Percentiles rank a stretch among this genome's conserved stretches.
These are phyloP conservation scores for Oryza longistaminata DNA, from an alignment of 176 grass and related monocot genomes.

Conservation along the genomic window DNA sequence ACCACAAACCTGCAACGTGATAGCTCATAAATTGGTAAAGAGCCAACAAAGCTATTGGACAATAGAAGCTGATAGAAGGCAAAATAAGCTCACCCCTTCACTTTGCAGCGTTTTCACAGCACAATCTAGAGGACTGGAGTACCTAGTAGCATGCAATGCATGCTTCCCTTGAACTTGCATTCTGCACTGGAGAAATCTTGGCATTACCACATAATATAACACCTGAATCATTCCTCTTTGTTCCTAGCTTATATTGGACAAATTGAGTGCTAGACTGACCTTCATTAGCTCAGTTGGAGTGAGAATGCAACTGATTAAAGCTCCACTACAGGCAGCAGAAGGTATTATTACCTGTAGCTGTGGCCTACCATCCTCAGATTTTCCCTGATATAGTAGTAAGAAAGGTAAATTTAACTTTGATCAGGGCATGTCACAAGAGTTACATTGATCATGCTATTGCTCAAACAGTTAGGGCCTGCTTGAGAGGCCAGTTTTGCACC, in stretches of 20 bases:
- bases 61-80: background rate
- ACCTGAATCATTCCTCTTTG: slow-evolving; percentile 32
- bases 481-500: background rate
- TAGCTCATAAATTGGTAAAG: slow-evolving; percentile 22
- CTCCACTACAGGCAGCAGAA: slow-evolving; percentile 76
- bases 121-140: slow-evolving; percentile 82
- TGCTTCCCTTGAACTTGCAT: slow-evolving; percentile 99
- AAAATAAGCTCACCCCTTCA: slow-evolving; percentile 74
- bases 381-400: slow-evolving; percentile 54
- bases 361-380: slow-evolving; percentile 60
- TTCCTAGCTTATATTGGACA: slow-evolving; percentile 28
- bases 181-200: slow-evolving; percentile 87
- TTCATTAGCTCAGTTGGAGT: slow-evolving; percentile 90
- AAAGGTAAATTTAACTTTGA: slow-evolving; percentile 14
- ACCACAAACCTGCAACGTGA: slow-evolving; percentile 69
- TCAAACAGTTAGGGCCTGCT: slow-evolving; percentile 1
- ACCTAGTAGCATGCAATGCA: slow-evolving; percentile 49
- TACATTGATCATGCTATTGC: background rate
- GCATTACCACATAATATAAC: slow-evolving; percentile 56
- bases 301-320: slow-evolving; percentile 85
- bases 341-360: slow-evolving; percentile 80
- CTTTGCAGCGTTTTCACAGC: slow-evolving; percentile 72
- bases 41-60: background rate
- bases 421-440: background rate
- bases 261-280: slow-evolving; percentile 44